These are phyloP conservation scores for Cudoniella acicularis DNA, from an alignment of 495 filamentous ascomycete species.

Conservation along the genomic window DNA sequence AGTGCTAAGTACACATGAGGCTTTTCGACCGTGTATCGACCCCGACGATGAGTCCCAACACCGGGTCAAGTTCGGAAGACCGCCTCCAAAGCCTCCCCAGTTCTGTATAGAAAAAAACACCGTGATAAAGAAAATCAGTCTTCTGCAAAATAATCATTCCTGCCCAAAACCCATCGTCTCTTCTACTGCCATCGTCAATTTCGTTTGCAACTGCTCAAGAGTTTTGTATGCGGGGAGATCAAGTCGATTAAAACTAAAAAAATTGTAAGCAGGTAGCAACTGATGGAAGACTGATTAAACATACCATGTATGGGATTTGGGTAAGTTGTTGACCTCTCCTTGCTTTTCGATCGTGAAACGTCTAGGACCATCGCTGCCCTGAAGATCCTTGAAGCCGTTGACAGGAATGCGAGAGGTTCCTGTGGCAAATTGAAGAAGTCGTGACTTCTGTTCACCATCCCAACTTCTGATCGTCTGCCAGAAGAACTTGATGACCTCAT, in stretches of 20 bases:
- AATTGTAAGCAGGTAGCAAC: neutral
- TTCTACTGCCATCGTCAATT: constrained; percentile 94
- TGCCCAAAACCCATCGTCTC: constrained; percentile 99
- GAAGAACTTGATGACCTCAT: constrained; percentile 96
- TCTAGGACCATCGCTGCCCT: constrained; percentile 92
- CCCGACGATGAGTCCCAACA: constrained; percentile 3
- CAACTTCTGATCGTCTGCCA: constrained; percentile 95
- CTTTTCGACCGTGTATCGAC: constrained; percentile 11
- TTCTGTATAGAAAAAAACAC: constrained; percentile 17
- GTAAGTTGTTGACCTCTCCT: constrained; percentile 81
- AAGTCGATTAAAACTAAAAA: constrained; percentile 36
- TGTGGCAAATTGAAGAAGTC: constrained; percentile 93
- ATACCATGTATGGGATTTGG: constrained; percentile 97
- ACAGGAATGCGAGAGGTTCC: constrained; percentile 97
- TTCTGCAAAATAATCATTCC: constrained; percentile 55
- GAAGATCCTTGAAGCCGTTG: constrained; percentile 99
- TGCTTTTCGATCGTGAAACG: constrained; percentile 98
- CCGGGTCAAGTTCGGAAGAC: constrained; percentile 2
- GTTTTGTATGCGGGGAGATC: constrained; percentile 93
- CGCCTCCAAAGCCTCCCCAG: neutral
- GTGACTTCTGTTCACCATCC: constrained; percentile 98
- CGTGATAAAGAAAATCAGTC: constrained; percentile 10
- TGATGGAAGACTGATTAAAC: constrained; percentile 31
- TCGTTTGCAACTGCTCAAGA: constrained; percentile 76
- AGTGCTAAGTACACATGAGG: constrained; percentile 16